phyloP scores from a whole-genome alignment of 75 land plant species.

The Cryptomeria japonica region DNA sequence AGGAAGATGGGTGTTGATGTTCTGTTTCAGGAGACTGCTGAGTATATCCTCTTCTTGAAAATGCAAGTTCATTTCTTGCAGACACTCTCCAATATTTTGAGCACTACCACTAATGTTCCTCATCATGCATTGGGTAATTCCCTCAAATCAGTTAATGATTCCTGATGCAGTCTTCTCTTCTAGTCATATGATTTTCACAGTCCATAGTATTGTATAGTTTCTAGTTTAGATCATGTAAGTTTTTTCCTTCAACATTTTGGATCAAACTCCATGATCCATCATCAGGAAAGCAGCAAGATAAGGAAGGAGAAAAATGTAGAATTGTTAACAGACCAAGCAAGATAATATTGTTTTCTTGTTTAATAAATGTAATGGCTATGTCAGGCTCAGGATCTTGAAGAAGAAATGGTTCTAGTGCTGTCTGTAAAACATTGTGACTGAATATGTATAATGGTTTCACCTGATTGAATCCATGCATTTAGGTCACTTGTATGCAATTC shows the following conservation, averaged over 20 bases:
- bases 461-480: neutral
- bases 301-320: too few relatives aligned
- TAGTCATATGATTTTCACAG: too few relatives aligned
- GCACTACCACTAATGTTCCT: neutral
- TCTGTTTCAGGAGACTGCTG: constrained; percentile 39
- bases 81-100: constrained; percentile 29
- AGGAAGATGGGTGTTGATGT: constrained; percentile 22
- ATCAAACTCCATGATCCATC: too few relatives aligned
- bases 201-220: too few relatives aligned
- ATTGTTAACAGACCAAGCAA: too few relatives aligned
- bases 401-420: neutral
- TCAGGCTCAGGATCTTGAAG: neutral
- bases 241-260: too few relatives aligned
- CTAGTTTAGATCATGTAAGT: too few relatives aligned
- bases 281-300: too few relatives aligned
- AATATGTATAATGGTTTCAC: neutral
- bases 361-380: neutral
- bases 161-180: neutral
- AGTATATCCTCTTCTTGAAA: constrained; percentile 37
- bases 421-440: neutral
- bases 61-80: constrained; percentile 33
- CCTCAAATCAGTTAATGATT: neutral
- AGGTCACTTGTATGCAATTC: neutral
- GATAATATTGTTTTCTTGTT: too few relatives aligned
- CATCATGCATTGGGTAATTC: neutral